Evolutionary conservation across 306 rosid species (phyloP), one percentile per base, ranked within the genome.

Genomic region (Fragaria vesca): DNA sequence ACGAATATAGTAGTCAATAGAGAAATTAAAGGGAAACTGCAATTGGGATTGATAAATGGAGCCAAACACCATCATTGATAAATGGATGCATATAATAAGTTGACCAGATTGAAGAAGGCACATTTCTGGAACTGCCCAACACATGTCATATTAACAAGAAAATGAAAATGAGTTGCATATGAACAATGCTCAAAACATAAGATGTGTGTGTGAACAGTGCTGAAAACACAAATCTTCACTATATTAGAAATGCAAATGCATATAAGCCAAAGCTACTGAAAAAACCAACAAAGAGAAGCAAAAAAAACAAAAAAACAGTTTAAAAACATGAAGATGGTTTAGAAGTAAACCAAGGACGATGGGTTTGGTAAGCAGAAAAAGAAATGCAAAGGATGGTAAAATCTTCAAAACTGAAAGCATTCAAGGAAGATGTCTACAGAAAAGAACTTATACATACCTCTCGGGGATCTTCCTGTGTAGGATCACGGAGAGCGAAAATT

Each of bases 381-480:
- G 34, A 73, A 15, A n/a, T 15, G 55, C 68, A 58, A 24, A 24
- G 16, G 24, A 40, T 57, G 54, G 47, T 57, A 42, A 57, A n/a
- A 55, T 47, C 57, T 74, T 60, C 28, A 73, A 21, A 43, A 36
- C 38, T 42, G 68, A 8, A 16, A 5, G 8, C 30, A 57, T 16
- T 43, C 13, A 80, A 80, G 36, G 70, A 69, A 69, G 42, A 13
- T 7, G 55, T 62, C 34, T 52, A 65, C 57, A 68, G 70, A 57
- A 73, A 20, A 57, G 12, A 55, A 36, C 69, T 38, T 12, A 81
- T 58, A 36, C 47, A 71, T 66, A 95, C 99, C 99, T 95, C 99
- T 80, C 99, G 92, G 26, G 99, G 97, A 90, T 95, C 99, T 88
- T 95, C 99, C 76, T 95, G 99, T 1, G 97, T 80, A 69, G 99